Evolutionary conservation across 2,329 filamentous ascomycete species (phyloP), one percentile per base, ranked within the genome.

Genomic region (Aspergillus nomiae): DNA sequence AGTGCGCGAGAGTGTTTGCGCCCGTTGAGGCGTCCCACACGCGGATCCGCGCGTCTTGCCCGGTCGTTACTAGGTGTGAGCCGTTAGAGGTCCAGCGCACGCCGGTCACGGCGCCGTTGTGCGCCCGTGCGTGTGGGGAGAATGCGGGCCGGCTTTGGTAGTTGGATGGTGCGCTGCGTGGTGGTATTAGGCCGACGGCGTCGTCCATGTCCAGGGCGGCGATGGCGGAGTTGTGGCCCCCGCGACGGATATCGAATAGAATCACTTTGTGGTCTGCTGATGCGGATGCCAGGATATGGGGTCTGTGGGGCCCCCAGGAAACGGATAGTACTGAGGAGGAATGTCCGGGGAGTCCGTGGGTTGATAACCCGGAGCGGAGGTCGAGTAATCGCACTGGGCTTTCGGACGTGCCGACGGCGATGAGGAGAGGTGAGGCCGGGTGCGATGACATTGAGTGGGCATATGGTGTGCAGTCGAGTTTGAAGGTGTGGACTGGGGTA

Each of bases 401-500:
- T 73, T 95, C 89, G 67, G 96, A 92, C 0, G 93, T 96, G 0
- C 91, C 94, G 71, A 92, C 95, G 11, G 94, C 93, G 11, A 97
- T 91, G 4, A 97, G 85, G 0, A 96, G 83, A 85, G 58, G 87
- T 81, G 61, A 92, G 86, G 62, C 94, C 81, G 48, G 89, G 85
- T 79, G 74, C 1, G 78, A 75, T 0, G 93, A 96, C 30, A 92
- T 84, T 0, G 91, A 88, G 75, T 97, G 93, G 1, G 90, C 76
- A 66, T 82, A 82, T 0, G 81, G 78, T 2, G 81, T 81, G 53
- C 78, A 81, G 41, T 81, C 76, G 0, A 84, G 77, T 12, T 74
- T 72, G 62, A 84, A 83, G 2, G 78, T 81, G 68, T 82, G 79
- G 3, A 81, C 72, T 1, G 81, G 79, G 0, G 70, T 75, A n/a